Base-by-base conservation (phyloP, 495 filamentous ascomycete species). In the Neurospora terricola region DNA sequence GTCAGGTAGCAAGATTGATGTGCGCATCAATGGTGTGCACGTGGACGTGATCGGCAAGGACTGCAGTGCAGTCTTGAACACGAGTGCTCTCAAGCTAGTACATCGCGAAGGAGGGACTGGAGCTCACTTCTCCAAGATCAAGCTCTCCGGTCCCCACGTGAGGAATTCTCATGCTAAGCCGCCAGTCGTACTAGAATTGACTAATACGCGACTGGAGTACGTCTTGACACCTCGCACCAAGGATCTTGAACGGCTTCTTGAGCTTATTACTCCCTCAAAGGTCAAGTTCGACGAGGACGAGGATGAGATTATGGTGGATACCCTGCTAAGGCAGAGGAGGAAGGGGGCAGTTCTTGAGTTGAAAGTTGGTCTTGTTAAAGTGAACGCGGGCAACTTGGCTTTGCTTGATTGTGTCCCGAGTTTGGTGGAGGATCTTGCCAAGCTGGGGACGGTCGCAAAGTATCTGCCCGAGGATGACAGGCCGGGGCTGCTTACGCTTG, bases 391-490 rank as follows among this genome's bases (percentile, higher is more conserved):
- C 2, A 87, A 88, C 59, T 76, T 92, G 12, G 83, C 88, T 38
- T 88, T 90, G 59, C 77, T 97, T 14, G 80, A 85, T 21, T 85
- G 86, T 54, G 81, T 99, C 8, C 84, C 89, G n/a, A 85, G 84
- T 21, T 85, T 99, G 7, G 89, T 86, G 1, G 89, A 91, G 54
- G 96, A 99, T 77, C 73, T 98, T 40, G 86, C 91, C 16, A 91
- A 90, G 76, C 83, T 98, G 7, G 91, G 94, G 12, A 96, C 90
- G 8, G 94, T 98, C 36, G 88, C 96, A 14, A 98, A 97, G 77
- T 98, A 98, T 77, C 85, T 99, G 5, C 94, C 96, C 1, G 94
- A 98, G 78, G 96, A 98, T 82, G 95, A 98, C 74, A 89, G 96
- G 1, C 96, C 96, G 16, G 96, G 96, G 0, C 83, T 98, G 37